Evolutionary conservation across 2,329 filamentous ascomycete genomes (phyloP), one percentile per base, ranked within the genome.

Genomic region (Fusarium ramigenum): DNA sequence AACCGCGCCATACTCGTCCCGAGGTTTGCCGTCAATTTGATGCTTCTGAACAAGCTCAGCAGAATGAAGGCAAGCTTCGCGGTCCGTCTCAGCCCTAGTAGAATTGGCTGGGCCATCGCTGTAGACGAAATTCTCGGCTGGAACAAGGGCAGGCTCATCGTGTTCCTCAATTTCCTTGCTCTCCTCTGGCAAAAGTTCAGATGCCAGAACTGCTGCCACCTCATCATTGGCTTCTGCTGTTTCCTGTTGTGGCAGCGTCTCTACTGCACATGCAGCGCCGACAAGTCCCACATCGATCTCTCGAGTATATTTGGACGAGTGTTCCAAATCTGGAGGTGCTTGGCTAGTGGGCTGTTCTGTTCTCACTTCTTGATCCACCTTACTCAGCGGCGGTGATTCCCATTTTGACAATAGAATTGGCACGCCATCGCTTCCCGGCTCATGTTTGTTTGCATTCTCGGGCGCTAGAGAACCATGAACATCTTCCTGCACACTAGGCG

Each of bases 91-190:
- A 23, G n/a, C 21, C n/a, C n/a, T 23, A 21, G 28, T 32, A 28
- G 56, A 34, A 23, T 36, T 43, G 25, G 42, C 25, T 37, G 30
- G 21, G 18, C 65, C 46, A 28, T 14, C 52, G 28, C 34, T 37
- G 23, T 25, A 32, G 14, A 34, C 30, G n/a, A 23, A 42, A 30
- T 18, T 40, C 10, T 68, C 53, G 30, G n/a, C 42, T 42, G 42
- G 39, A 25, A 30, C 52, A 34, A 49, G 36, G 28, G 18, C 25
- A 19, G 56, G 58, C 40, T 59, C 43, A 19, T 52, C 58, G 52
- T 37, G 34, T 40, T 60, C 53, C 14, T 44, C 40, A 15, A 42
- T 62, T 25, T 73, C 62, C 49, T 58, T 73, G 32, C 50, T 72
- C 66, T 59, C 63, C 32, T 72, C 67, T 23, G 50, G 28, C 25